These are phyloP conservation scores for Plantago elongata DNA, from an alignment of 257 asterid genomes.

Conservation along the genomic window DNA sequence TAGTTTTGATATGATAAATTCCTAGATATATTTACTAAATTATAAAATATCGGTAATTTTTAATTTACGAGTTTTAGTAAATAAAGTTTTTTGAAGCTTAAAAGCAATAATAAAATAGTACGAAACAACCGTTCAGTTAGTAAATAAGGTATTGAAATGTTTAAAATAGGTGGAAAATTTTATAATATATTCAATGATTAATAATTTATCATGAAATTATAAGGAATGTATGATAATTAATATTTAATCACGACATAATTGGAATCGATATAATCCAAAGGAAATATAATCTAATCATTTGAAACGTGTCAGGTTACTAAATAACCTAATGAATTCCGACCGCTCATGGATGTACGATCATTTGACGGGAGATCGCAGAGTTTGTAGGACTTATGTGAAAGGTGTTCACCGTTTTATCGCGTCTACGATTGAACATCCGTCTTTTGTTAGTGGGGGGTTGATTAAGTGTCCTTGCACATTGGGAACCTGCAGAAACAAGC, in stretches of 20 bases:
- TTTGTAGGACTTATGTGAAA: not conserved
- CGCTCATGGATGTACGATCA: not conserved
- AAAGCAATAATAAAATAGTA: too few species aligned
- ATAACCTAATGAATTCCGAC: not conserved
- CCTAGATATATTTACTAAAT: too few species aligned
- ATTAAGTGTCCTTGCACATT: not conserved
- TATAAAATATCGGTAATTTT: too few species aligned
- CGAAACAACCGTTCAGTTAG: too few species aligned
- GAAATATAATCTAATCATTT: not conserved
- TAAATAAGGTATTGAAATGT: too few species aligned
- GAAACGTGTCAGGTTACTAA: not conserved
- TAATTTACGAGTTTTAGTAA: too few species aligned
- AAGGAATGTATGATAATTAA: not conserved
- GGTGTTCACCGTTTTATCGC: not conserved
- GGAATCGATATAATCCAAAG: not conserved
- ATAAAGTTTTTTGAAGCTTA: too few species aligned
- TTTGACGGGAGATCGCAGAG: not conserved
- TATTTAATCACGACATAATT: too few species aligned
- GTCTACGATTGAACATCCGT: not conserved
- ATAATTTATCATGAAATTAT: not conserved
- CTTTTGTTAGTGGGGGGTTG: not conserved
- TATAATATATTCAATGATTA: too few species aligned
- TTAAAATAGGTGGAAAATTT: not conserved
- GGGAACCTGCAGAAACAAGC: not conserved
- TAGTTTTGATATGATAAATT: too few species aligned